Conservation (phyloP, 305 asterid genomes). For the Fraxinus ornus region DNA sequence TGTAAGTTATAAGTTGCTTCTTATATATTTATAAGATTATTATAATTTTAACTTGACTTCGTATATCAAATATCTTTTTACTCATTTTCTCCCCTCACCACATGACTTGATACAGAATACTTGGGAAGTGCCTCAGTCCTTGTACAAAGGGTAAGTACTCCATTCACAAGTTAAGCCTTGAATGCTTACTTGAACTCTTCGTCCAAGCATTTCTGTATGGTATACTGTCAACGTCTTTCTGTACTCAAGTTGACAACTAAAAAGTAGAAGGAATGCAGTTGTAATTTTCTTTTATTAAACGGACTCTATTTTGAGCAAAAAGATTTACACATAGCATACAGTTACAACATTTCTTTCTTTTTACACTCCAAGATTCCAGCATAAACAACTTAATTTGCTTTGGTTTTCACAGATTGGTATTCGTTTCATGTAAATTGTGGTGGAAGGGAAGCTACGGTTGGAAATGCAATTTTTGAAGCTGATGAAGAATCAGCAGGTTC, state of each 20-base stretch:
- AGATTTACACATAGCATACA: background rate
- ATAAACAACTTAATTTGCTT: background rate
- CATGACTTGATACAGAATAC: constrained; percentile 30
- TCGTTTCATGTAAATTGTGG: constrained; percentile 61
- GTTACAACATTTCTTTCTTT: background rate
- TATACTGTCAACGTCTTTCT: background rate
- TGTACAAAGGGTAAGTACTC: constrained; percentile 44
- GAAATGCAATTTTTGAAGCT: constrained; percentile 32
- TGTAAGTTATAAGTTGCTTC: constrained; percentile 30
- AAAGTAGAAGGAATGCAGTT: background rate
- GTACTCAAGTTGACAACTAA: background rate
- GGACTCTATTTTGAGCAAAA: background rate
- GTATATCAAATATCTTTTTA: background rate
- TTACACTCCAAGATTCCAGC: background rate
- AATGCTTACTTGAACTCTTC: background rate
- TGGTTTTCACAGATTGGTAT: constrained; percentile 37
- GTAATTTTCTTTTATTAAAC: background rate
- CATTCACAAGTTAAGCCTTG: background rate
- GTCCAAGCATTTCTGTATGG: background rate
- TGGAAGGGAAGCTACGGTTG: constrained; percentile 30
- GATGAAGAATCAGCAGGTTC: constrained; percentile 38
- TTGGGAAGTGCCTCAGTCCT: constrained; percentile 33
- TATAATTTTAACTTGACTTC: background rate
- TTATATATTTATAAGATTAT: background rate
- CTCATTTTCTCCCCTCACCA: background rate